Evolutionary conservation across 345 rosid genomes (phyloP).

Genomic region (Aquilaria sinensis): DNA sequence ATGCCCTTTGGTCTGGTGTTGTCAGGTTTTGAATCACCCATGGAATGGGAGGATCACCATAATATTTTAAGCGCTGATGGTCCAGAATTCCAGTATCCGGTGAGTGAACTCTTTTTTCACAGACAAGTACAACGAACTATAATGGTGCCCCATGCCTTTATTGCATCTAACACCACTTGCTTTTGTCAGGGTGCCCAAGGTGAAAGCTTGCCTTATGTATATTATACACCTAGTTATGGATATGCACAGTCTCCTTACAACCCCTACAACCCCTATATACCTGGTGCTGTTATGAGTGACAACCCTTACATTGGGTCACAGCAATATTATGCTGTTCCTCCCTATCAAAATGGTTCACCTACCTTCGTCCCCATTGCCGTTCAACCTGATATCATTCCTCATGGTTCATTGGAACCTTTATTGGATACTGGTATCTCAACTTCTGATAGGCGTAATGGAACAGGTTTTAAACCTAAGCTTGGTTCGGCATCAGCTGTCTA

Average conservation of each 20-base stretch:
- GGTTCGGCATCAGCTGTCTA: conserved; percentile 43
- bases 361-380: conserved; percentile 46
- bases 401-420: conserved; percentile 36
- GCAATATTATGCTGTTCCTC: conserved; percentile 54
- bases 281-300: conserved; percentile 75
- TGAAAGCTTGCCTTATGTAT: conserved; percentile 77
- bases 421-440: conserved; percentile 35
- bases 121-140: neutral
- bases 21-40: conserved; percentile 81
- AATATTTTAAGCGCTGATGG: conserved; percentile 79
- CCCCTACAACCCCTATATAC: conserved; percentile 88
- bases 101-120: conserved; percentile 14
- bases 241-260: conserved; percentile 85
- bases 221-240: conserved; percentile 77
- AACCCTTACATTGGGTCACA: conserved; percentile 51
- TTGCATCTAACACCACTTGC: conserved; percentile 3
- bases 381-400: conserved; percentile 45
- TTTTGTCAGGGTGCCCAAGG: conserved; percentile 67
- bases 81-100: conserved; percentile 69
- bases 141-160: too few relatives aligned
- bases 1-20: conserved; percentile 8
- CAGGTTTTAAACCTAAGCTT: conserved; percentile 35
- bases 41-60: conserved; percentile 91
- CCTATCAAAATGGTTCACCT: conserved; percentile 64
- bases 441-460: conserved; percentile 36